Conservation (phyloP, 192 early-diverging fungal species). For the Phycomyces nitens region DNA sequence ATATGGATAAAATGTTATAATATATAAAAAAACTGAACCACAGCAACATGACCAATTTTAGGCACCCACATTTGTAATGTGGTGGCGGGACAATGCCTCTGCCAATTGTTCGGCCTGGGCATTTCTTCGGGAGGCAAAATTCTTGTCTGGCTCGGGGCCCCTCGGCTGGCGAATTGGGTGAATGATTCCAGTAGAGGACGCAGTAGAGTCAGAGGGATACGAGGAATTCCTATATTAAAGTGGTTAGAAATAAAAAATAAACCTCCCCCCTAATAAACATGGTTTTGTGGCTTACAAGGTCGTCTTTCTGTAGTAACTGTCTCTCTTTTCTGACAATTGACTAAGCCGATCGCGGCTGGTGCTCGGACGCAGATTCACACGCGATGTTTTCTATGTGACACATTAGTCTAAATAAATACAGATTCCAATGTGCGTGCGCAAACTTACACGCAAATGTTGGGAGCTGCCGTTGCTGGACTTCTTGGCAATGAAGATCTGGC, state of each 20-base stretch:
- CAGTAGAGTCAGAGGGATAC: constrained; percentile 42
- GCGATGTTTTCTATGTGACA: constrained; percentile 9
- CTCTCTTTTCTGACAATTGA: constrained; percentile 17
- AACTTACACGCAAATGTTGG: constrained; percentile 13
- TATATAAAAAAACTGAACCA: too few relatives aligned
- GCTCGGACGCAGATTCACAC: constrained; percentile 31
- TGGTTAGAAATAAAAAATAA: too few relatives aligned
- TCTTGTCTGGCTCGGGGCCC: constrained; percentile 67
- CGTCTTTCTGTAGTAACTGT: constrained; percentile 28
- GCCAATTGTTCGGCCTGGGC: constrained; percentile 11
- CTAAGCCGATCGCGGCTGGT: constrained; percentile 26
- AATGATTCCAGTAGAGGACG: constrained; percentile 55
- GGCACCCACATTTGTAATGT: too few relatives aligned
- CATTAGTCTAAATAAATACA: too few relatives aligned
- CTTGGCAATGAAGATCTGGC: constrained; percentile 44
- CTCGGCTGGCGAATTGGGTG: constrained; percentile 72
- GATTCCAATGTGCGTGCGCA: background rate
- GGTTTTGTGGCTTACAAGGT: constrained; percentile 39
- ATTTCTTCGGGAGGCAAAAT: constrained; percentile 62
- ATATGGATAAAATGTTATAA: too few relatives aligned
- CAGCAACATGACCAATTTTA: too few relatives aligned
- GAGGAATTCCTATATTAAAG: constrained; percentile 11
- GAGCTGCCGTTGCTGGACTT: constrained; percentile 22
- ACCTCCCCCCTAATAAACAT: background rate
- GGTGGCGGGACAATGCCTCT: constrained; percentile 2